Evolutionary conservation across 2,329 filamentous ascomycete genomes (phyloP), one percentile per base, ranked within the genome.

Genomic region (Emmonsiellopsis sp.): DNA sequence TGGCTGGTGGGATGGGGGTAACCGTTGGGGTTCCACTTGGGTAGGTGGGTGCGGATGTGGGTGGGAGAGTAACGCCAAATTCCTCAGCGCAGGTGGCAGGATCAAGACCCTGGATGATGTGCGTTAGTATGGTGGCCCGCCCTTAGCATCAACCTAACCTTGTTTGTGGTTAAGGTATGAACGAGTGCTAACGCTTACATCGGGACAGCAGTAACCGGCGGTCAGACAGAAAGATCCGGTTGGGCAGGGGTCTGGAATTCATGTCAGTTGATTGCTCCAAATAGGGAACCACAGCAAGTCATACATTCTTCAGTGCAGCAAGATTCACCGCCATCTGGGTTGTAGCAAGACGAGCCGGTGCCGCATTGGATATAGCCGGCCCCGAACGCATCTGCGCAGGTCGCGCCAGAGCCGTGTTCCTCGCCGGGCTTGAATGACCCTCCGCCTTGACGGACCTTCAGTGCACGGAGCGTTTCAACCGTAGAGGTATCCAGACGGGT

Each of bases 291-390:
- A 56, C 59, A 26, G 20, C 20, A 26, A 26, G 3, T 26, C 20
- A 50, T 57, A 60, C 60, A 62, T 54, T 53, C 55, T 46, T 51
- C 57, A 16, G 51, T 49, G 53, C 61, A 62, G 55, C 61, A 63
- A 32, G 56, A 51, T 16, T 63, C 58, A 11, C 59, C 59, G 31
- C 52, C 55, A 37, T 30, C 51, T 43, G 57, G 50, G 44, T 55
- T 59, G 51, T 58, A 60, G 47, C 58, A 60, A 35, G 51, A 20
- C 11, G 52, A 46, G 47, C 54, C 51, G 31, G 46, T 37, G 31
- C 55, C 58, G 32, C 58, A 60, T 15, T 55, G 51, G 13, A 50
- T 16, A 46, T 52, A 58, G 34, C 54, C 57, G 13, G 47, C 51
- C 20, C 57, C 58, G 26, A 60, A 60, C 37, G 57, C 58, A 15